Evolutionary conservation across 169 alveolate genomes (phyloP).

Genomic region (Eimeria tenella): DNA sequence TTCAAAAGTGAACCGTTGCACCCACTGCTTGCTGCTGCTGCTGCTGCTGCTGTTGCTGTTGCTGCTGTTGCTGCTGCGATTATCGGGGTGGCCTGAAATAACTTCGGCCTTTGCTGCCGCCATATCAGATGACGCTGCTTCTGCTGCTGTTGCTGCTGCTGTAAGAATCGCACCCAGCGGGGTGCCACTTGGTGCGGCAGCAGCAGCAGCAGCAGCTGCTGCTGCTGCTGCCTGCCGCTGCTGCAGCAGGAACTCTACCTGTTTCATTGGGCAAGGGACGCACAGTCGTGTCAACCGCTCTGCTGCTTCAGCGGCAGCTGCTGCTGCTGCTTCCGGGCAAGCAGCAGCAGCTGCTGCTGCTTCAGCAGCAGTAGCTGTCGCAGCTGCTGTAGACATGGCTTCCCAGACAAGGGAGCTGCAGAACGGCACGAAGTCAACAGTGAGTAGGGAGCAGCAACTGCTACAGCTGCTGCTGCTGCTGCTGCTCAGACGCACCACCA

Average conservation of each 20-base stretch:
- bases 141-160: slow-evolving; percentile 42
- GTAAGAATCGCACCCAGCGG: neutral
- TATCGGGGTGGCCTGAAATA: neutral
- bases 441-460: neutral
- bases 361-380: neutral
- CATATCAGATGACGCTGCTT: neutral
- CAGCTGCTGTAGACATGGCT: neutral
- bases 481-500: slow-evolving; percentile 24
- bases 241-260: slow-evolving; percentile 14
- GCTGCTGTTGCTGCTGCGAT: neutral
- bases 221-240: slow-evolving; percentile 40
- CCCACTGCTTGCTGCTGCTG: slow-evolving; percentile 44
- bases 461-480: slow-evolving; percentile 27
- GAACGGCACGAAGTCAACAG: slow-evolving; percentile 8
- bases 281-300: slow-evolving; percentile 11
- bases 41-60: neutral
- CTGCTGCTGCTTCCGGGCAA: slow-evolving; percentile 9
- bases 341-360: slow-evolving; percentile 12
- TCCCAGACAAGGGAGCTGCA: slow-evolving; percentile 6
- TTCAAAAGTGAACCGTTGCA: neutral
- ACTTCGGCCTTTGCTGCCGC: neutral
- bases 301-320: neutral
- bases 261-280: slow-evolving; percentile 10
- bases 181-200: neutral
- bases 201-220: neutral